Conservation (phyloP, 768 basidiomycete genomes). For the Dioszegia hungarica region DNA sequence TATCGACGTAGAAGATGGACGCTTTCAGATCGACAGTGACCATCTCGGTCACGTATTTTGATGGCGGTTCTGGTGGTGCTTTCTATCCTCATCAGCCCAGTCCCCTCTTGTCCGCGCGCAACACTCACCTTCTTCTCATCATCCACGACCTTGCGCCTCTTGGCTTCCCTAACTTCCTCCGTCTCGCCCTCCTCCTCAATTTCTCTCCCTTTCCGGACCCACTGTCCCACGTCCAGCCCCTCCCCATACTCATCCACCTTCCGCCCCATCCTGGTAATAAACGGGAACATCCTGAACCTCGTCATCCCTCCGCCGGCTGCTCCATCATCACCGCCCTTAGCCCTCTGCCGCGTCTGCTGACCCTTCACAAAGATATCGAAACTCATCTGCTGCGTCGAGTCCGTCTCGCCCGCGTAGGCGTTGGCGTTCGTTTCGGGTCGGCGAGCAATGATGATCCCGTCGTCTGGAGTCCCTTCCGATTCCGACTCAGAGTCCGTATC, state of each 20-base stretch:
- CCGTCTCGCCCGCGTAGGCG: constrained; percentile 41
- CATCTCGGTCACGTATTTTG: constrained; percentile 75
- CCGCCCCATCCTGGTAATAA: constrained; percentile 77
- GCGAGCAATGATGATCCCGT: constrained; percentile 19
- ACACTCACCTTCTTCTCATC: constrained; percentile 69
- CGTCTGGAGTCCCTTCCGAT: constrained; percentile 61
- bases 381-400: constrained; percentile 54
- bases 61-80: constrained; percentile 76
- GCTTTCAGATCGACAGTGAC: constrained; percentile 78
- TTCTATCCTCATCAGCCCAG: constrained; percentile 53
- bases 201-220: constrained; percentile 84
- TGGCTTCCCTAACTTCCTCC: constrained; percentile 70
- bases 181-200: constrained; percentile 84
- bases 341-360: constrained; percentile 69
- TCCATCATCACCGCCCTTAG: constrained; percentile 4
- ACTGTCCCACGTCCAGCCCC: constrained; percentile 89
- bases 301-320: constrained; percentile 27
- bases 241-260: constrained; percentile 95
- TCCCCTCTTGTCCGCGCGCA: neutral
- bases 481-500: constrained; percentile 55
- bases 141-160: constrained; percentile 64
- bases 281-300: constrained; percentile 95
- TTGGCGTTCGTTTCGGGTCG: constrained; percentile 23
- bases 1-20: constrained; percentile 81
- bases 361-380: constrained; percentile 97